Evolutionary conservation across 176 grass and related monocot genomes (phyloP), one percentile per base, ranked within the genome.

Genomic region (Otatea glauca): DNA sequence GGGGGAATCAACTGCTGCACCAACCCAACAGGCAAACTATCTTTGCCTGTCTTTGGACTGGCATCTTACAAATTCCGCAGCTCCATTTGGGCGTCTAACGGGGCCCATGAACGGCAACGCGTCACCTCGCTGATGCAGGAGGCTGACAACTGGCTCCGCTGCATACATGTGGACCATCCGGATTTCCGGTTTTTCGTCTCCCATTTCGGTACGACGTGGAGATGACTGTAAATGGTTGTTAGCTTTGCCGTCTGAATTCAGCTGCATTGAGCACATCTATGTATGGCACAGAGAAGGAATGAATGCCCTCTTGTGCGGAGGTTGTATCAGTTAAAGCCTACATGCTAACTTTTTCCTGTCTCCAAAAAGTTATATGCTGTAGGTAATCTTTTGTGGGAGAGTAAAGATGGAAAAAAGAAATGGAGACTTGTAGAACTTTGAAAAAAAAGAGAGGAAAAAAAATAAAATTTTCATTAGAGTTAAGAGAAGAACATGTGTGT

Each of bases 61-160:
- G 97, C 86, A 23, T 89, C 93, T 6, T 96, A 96, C 74, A 99
- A 99, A 81, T 80, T 99, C 54, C 91, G 85, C 78, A 83, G 81
- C 4, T 84, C 86, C 61, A 53, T 92, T 59, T 99, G 97, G 97
- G 76, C 58, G 17, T 79, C 92, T 27, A 81, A 91, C 6, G 90
- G 85, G 5, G 66, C 45, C 34, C 77, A 80, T 17, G 97, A 90
- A 25, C 82, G 18, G 18, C 72, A 91, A 38, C 70, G 48, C 0
- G 58, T 88, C 43, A 89, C 66, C 65, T 91, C 42, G 4, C 91
- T 99, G 64, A 89, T 94, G 82, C 86, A 94, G 83, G 88, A 73
- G 72, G 97, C 97, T 3, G 91, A 88, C 29, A 82, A 78, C 39
- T 99, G 97, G 97, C 86, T 99, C 70, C 85, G 88, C 15, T 32